phyloP scores from a whole-genome alignment of 2,329 filamentous ascomycete genomes.

The Metarhizium album region DNA sequence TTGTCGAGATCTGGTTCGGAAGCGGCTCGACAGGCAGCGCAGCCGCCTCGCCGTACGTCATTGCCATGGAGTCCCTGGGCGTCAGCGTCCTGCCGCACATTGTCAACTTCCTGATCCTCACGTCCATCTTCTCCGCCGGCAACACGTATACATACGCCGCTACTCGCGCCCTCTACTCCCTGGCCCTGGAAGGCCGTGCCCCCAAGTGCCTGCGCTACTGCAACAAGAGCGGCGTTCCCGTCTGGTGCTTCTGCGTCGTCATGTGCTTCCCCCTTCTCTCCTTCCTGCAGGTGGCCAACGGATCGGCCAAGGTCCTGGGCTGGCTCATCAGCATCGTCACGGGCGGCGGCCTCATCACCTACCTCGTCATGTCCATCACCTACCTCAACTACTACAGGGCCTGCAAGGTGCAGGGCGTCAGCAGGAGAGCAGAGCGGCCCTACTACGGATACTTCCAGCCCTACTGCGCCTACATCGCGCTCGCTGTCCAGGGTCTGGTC shows the following conservation, averaged over 20 bases:
- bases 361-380: constrained; percentile 40
- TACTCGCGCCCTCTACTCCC: constrained; percentile 35
- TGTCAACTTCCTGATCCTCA: constrained; percentile 39
- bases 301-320: constrained; percentile 36
- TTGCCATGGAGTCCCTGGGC: constrained; percentile 44
- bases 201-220: constrained; percentile 44
- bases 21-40: constrained; percentile 30
- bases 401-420: constrained; percentile 38
- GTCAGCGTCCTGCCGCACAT: constrained; percentile 43
- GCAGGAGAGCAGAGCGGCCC: constrained; percentile 42
- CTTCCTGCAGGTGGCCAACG: constrained; percentile 39
- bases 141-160: constrained; percentile 40
- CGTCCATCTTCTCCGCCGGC: constrained; percentile 31
- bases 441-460: constrained; percentile 51
- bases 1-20: constrained; percentile 38
- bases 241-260: constrained; percentile 44
- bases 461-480: constrained; percentile 39
- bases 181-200: constrained; percentile 37
- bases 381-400: constrained; percentile 41
- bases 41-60: constrained; percentile 49
- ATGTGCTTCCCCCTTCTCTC: constrained; percentile 43
- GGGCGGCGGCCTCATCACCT: constrained; percentile 50
- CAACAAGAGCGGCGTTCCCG: constrained; percentile 48
- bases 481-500: constrained; percentile 30
- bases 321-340: constrained; percentile 48